Evolutionary conservation across 352 stramenopile genomes (phyloP), one percentile per base, ranked within the genome.

Genomic region (Phytophthora megakarya): DNA sequence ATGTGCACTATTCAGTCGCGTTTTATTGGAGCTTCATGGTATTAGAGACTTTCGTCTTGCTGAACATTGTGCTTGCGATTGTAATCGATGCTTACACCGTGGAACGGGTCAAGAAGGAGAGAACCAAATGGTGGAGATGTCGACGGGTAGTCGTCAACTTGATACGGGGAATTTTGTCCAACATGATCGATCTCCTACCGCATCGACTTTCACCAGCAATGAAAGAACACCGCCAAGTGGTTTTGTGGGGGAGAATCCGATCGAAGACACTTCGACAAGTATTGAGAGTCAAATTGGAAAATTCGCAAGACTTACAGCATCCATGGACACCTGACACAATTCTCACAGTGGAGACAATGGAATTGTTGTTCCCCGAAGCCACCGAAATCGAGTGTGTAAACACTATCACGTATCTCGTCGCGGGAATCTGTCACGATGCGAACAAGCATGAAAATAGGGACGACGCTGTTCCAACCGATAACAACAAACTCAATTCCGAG

Each of bases 21-120:
- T 89, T 77, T 61, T 89, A 89, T 62, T 88, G 80, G 80, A 54
- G 49, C 16, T 84, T 84, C 61, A 84, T 89, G 71, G 46, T 83
- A 42, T 51, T 87, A 10, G 71, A 83, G 52, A 76, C 64, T 18
- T 76, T 89, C 39, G 63, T 89, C 43, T 62, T 89, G 43, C 76
- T 86, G 49, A 89, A 85, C 57, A 86, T 89, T 60, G 83, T 88
- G 63, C 70, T 89, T 18, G 80, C 78, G 21, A 89, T 89, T 40
- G 78, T 87, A 3, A 66, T 89, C 26, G 76, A 86, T 32, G 67
- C 78, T 16, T 89, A 83, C 62, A 61, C 56, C 1, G 62, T 73
- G 13, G 76, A 73, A 11, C 63, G 78, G 38, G 50, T 61, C 22
- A 69, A 69, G 6, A 66, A 64, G 7, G 70, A 54, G 22, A 65